Evolutionary conservation across 176 grass and related monocot species (phyloP), one percentile per base, ranked within the genome.

Genomic region (Stipa capillata): DNA sequence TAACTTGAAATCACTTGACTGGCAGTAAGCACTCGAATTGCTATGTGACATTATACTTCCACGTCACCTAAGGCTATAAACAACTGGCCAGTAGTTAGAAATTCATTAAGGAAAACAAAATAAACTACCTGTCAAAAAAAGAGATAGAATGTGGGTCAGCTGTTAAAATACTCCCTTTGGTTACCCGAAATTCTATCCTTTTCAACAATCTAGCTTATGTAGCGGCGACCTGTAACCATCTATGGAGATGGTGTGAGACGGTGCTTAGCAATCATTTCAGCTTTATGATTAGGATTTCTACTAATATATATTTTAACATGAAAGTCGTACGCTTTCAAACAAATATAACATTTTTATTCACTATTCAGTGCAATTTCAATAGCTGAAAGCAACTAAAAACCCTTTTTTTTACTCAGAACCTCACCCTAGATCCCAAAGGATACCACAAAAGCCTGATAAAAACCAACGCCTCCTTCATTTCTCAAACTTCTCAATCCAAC

Each of bases 221-320:
- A 25, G 61, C 7, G 40, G 35, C 36, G 4, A 10, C 9, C 5
- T 41, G n/a, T 41, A 45, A 62, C 18, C 35, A 60, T 11, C 23
- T 42, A 60, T 44, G 16, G 24, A 42, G 27, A 20, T 31, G 15
- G 5, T 31, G 25, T 61, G 24, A 8, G 37, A 24, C 18, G 24
- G n/a, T 78, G 58, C 59, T 78, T 64, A 49, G 25, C 76, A 64
- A 50, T 21, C 29, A 78, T 74, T 74, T 27, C 20, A 65, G 10
- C n/a, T 55, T 13, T 40, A 55, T 56, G 50, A n/a, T 35, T 35
- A 78, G 58, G 59, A 34, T 35, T 50, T 65, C 43, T 4, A 37
- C 43, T 4, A 37, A 10, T 36, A 65, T 50, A 12, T 13, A 18
- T 51, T 77, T 47, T 65, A 33, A 37, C 27, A 51, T 78, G 29